These are phyloP conservation scores for Dendrobium nobile DNA, from an alignment of 106 monocot genomes.

Conservation along the genomic window DNA sequence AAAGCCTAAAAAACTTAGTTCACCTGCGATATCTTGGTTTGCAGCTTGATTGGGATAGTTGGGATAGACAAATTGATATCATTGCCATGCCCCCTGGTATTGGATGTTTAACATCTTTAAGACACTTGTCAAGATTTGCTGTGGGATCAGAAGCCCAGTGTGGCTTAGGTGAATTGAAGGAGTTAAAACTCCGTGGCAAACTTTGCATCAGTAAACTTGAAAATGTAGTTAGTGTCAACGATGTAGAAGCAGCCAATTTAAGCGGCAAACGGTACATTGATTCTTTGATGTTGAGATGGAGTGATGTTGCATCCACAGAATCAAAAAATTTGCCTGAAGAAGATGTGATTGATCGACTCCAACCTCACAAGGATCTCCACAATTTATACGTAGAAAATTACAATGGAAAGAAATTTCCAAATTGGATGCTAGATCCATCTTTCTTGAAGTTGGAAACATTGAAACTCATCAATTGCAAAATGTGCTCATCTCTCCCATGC, in stretches of 20 bases:
- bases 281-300: neutral
- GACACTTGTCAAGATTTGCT: constrained; percentile 33
- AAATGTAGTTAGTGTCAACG: too few species aligned
- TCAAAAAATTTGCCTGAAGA: neutral
- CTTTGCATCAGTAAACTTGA: too few species aligned
- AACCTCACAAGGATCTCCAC: too few species aligned
- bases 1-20: too few species aligned
- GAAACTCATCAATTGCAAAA: too few species aligned
- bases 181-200: too few species aligned
- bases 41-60: constrained; percentile 2
- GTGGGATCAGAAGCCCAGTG: constrained; percentile 14
- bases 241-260: too few species aligned
- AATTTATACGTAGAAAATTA: neutral
- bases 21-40: constrained; percentile 38
- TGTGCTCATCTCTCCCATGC: too few species aligned
- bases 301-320: neutral
- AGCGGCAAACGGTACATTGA: too few species aligned
- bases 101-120: constrained; percentile 6
- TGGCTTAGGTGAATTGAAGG: constrained; percentile 10
- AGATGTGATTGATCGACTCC: neutral
- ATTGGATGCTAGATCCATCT: neutral
- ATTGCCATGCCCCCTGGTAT: constrained; percentile 33
- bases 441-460: neutral
- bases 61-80: neutral
- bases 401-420: neutral